A percentile compares a stretch with the other conserved stretches of the same genome.
Evolutionary conservation across 176 grass and related monocot species (phyloP).

Genomic region (Musa troglodytarum): DNA sequence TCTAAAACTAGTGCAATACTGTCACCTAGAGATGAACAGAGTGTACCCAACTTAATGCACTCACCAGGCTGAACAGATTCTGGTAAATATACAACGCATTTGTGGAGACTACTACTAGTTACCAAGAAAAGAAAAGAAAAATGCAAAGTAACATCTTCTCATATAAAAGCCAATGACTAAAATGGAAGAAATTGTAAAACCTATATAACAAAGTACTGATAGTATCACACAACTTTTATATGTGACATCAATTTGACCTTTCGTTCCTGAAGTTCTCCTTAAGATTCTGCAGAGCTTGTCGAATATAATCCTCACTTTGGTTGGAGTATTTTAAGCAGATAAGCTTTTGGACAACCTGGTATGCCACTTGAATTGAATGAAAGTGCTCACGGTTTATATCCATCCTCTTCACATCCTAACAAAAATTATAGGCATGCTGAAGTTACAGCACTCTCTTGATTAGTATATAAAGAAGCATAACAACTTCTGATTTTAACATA

Average conservation of each 20-base stretch:
- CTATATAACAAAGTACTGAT: not conserved
- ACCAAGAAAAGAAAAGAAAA: too few species aligned
- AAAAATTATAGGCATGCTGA: not conserved
- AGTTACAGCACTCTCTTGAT: not conserved
- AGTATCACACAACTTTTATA: not conserved
- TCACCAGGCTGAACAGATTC: too few species aligned
- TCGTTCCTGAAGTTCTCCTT: constrained; percentile 55
- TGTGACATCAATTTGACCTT: constrained; percentile 7
- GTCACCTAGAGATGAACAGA: too few species aligned
- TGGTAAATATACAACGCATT: too few species aligned
- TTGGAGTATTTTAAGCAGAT: constrained; percentile 88
- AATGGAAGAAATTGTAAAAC: too few species aligned
- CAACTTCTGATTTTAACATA: not conserved
- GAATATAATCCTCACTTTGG: constrained; percentile 68
- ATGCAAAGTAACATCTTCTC: too few species aligned
- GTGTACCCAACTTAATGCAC: too few species aligned
- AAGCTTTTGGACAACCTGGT: constrained; percentile 56
- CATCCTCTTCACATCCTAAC: constrained; percentile 73
- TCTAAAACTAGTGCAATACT: too few species aligned
- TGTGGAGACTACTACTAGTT: too few species aligned
- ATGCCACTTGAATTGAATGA: constrained; percentile 51
- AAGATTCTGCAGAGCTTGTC: constrained; percentile 50
- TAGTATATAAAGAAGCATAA: not conserved
- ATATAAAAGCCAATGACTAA: too few species aligned
- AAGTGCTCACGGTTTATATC: constrained; percentile 46